Evolutionary conservation across 345 rosid genomes (phyloP).

Genomic region (Brassica rapa): DNA sequence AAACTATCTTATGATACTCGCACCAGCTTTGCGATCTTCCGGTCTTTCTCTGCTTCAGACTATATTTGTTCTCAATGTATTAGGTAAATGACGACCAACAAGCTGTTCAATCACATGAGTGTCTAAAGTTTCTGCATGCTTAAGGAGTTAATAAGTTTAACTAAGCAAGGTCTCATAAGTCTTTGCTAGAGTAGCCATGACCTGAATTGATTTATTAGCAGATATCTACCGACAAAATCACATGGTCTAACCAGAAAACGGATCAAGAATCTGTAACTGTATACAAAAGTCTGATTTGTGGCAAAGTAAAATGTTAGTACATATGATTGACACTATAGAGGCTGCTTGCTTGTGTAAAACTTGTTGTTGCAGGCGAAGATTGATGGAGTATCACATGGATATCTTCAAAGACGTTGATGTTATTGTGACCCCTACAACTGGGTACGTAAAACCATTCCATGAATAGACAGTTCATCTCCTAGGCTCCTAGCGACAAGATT

Average conservation of each 20-base stretch:
- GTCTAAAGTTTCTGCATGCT: conserved; percentile 1
- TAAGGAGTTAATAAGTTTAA: neutral
- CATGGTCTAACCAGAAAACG: neutral
- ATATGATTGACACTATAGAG: conserved; percentile 8
- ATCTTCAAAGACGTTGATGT: conserved; percentile 81
- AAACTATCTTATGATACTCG: conserved; percentile 67
- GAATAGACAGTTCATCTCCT: neutral
- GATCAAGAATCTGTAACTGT: neutral
- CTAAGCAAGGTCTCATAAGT: neutral
- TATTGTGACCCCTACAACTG: conserved; percentile 86
- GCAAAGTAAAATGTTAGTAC: neutral
- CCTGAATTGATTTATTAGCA: neutral
- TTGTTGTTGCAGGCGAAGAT: conserved; percentile 63
- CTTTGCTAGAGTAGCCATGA: neutral
- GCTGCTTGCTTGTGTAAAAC: conserved; percentile 5
- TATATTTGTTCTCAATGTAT: conserved; percentile 75
- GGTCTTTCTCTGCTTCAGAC: conserved; percentile 76
- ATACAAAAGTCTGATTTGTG: neutral
- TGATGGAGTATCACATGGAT: conserved; percentile 76
- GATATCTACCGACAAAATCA: neutral
- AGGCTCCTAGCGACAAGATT: neutral
- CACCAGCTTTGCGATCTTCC: conserved; percentile 64
- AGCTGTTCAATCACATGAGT: neutral
- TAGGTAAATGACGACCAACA: conserved; percentile 49
- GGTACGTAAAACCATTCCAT: conserved; percentile 44